Conservation (phyloP, 75 land plant species). For the Pseudotsuga menziesii region DNA sequence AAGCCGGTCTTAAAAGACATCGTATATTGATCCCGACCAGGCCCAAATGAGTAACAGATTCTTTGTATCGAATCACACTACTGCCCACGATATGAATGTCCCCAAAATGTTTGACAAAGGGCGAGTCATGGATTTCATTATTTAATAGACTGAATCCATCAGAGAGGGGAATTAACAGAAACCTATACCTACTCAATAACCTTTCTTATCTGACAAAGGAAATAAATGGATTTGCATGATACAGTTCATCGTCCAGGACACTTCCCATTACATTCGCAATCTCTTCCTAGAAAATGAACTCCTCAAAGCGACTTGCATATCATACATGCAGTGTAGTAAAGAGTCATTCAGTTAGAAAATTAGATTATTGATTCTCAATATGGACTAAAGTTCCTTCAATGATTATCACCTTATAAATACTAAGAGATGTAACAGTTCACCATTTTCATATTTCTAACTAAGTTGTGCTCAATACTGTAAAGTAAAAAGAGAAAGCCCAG, state of each 20-base stretch:
- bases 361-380: no score
- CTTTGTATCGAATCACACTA: constrained; percentile 36
- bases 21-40: constrained; percentile 36
- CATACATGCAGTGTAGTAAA: neutral
- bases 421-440: neutral
- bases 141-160: neutral
- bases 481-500: neutral
- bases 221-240: constrained; percentile 37
- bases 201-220: constrained; percentile 24
- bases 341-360: neutral
- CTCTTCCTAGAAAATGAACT: constrained; percentile 20
- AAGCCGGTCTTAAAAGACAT: constrained; percentile 29
- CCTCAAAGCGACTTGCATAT: neutral
- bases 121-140: neutral
- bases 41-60: constrained; percentile 37
- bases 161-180: neutral
- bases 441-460: neutral
- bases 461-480: neutral
- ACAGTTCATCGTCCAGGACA: constrained; percentile 37
- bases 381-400: no score
- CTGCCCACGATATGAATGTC: constrained; percentile 19
- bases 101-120: constrained; percentile 2
- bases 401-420: neutral
- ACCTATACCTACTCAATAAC: constrained; percentile 24
- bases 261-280: constrained; percentile 23